A percentile compares a stretch with the other conserved stretches of the same genome.
phyloP scores from a whole-genome alignment of 352 stramenopile species.

The Thalassiosira hispida region DNA sequence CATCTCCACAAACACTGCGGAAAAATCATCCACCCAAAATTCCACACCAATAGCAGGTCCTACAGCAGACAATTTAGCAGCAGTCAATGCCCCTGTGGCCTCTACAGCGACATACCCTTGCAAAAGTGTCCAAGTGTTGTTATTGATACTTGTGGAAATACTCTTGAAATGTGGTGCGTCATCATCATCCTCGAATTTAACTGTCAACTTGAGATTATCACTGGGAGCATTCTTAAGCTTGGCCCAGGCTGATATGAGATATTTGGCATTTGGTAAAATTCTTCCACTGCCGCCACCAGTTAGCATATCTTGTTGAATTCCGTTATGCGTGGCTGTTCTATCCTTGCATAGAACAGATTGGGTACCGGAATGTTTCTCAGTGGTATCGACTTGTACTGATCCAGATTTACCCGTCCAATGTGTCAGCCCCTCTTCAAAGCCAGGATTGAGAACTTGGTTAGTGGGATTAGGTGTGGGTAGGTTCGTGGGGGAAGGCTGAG shows the following conservation, averaged over 20 bases:
- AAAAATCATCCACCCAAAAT: no score
- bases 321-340: background rate
- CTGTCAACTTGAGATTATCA: background rate
- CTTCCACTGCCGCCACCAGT: background rate
- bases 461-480: background rate
- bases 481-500: background rate
- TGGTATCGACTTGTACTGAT: background rate
- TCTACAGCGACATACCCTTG: no score
- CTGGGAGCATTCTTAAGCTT: conserved; percentile 10
- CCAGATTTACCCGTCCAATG: no score
- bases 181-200: background rate
- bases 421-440: background rate
- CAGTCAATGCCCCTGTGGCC: no score
- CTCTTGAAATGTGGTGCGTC: no score
- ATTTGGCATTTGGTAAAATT: background rate
- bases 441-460: background rate
- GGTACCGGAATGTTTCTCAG: background rate
- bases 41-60: no score
- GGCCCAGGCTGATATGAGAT: conserved; percentile 3
- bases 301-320: conserved; percentile 2
- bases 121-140: no score
- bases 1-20: no score
- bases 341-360: background rate
- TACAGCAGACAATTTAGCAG: no score
- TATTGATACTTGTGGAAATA: no score